Evolutionary conservation across 2,329 filamentous ascomycete genomes (phyloP).

Genomic region (Alternaria panax): DNA sequence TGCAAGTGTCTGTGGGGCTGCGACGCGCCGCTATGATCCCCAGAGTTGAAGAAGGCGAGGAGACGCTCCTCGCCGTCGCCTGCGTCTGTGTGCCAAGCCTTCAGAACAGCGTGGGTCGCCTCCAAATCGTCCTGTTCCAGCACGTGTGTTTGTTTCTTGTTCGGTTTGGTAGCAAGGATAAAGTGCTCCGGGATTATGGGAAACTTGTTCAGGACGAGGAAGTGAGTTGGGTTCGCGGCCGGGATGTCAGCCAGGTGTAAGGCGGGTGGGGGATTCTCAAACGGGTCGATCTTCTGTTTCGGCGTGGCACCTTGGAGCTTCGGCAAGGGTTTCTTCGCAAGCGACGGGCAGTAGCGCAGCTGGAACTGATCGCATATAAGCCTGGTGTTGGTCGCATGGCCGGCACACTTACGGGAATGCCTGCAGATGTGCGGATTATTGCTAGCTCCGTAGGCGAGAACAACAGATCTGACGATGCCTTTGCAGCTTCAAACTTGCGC

Average conservation of each 20-base stretch:
- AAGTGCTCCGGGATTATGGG: constrained; percentile 75
- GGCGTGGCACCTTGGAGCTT: constrained; percentile 48
- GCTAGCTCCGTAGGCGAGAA: constrained; percentile 53
- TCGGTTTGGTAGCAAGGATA: constrained; percentile 71
- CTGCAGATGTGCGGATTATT: constrained; percentile 46
- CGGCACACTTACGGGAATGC: constrained; percentile 47
- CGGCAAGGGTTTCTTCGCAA: constrained; percentile 68
- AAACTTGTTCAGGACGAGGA: constrained; percentile 77
- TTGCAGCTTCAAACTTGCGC: constrained; percentile 48
- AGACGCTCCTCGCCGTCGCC: constrained; percentile 51
- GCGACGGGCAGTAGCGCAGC: constrained; percentile 72
- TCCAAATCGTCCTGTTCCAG: constrained; percentile 68
- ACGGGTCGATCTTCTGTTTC: constrained; percentile 62
- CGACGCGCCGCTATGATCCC: constrained; percentile 71
- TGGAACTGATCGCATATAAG: constrained; percentile 66
- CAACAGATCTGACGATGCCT: constrained; percentile 42
- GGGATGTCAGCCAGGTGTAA: constrained; percentile 64
- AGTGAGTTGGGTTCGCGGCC: constrained; percentile 58
- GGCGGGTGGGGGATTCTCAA: constrained; percentile 65
- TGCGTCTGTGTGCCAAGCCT: constrained; percentile 58
- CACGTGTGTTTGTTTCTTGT: constrained; percentile 69
- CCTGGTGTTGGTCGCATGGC: not conserved
- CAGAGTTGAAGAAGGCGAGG: constrained; percentile 75
- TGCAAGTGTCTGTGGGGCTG: constrained; percentile 77
- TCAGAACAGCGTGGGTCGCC: constrained; percentile 68